Evolutionary conservation across 2,329 filamentous ascomycete species (phyloP), one percentile per base, ranked within the genome.

Genomic region (Fusarium sp.): DNA sequence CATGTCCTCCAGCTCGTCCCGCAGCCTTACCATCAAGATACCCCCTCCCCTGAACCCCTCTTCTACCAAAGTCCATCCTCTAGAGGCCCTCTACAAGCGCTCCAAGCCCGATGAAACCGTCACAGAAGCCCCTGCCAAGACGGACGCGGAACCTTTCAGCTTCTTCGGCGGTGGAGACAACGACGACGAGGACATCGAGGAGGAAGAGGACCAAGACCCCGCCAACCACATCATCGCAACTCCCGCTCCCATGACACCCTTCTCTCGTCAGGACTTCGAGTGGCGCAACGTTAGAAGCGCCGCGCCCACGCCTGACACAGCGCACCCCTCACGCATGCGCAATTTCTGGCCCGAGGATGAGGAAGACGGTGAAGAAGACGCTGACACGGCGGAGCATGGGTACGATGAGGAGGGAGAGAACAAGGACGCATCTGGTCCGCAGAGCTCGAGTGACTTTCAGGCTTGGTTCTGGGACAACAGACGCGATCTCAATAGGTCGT

Each of bases 291-390:
- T 92, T n/a, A 87, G 96, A 56, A 97, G 94, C 76, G 94, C 94
- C 7, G 96, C 96, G 4, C 96, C 96, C 0, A 99, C 96, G 0
- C 96, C 96, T 0, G 96, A 99, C 75, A 98, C 96, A 0, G 93
- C 93, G 3, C 89, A 94, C 62, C 89, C 92, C 3, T 88, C 84
- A 40, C 87, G 88, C 27, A 85, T 82, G 57, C 90, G 90, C 74
- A 82, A 84, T 66, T 83, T 90, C 25, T 89, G 86, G 84, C 84
- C 10, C 79, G 82, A 64, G 32, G 61, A 13, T 79, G 76, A 77
- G 2, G 75, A 77, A 3, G 76, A 78, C 17, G 56, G 35, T 1
- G 77, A 77, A 15, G 81, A 83, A 6, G 68, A 66, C 2, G 75
- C 75, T 1, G 77, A 76, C 9, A 75, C 72, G 17, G 75, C 73